These are phyloP conservation scores for Adiantum capillusveneris DNA, from an alignment of 75 land plant species.

Conservation along the genomic window DNA sequence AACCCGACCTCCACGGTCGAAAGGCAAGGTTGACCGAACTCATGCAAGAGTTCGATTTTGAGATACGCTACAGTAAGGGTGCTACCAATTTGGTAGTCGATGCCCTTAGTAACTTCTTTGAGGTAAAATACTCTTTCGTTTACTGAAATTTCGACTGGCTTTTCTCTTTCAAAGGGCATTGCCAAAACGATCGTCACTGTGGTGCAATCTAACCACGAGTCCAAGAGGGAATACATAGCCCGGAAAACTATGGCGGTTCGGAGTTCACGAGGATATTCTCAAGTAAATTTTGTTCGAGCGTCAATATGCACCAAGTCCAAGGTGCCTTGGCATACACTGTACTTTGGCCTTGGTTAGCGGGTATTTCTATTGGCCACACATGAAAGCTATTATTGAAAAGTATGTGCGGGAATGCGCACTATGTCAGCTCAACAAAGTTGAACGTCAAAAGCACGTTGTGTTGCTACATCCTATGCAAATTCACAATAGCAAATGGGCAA, in stretches of 20 bases:
- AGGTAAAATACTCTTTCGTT: neutral
- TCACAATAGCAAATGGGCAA: slow-evolving; percentile 15
- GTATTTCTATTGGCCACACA: slow-evolving; percentile 15
- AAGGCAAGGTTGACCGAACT: slow-evolving; percentile 13
- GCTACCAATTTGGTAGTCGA: slow-evolving; percentile 2
- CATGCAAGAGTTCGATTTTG: slow-evolving; percentile 10
- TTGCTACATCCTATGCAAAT: slow-evolving; percentile 16
- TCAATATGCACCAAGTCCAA: slow-evolving; percentile 4
- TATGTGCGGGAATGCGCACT: slow-evolving; percentile 4
- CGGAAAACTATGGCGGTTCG: neutral
- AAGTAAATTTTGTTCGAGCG: neutral
- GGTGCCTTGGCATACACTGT: neutral
- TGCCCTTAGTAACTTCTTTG: neutral
- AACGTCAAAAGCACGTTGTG: slow-evolving; percentile 5
- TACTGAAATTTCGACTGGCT: neutral
- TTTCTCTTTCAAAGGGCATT: too few species aligned
- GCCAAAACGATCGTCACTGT: too few species aligned
- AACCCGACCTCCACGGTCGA: slow-evolving; percentile 6
- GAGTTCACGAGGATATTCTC: neutral
- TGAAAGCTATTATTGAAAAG: slow-evolving; percentile 1
- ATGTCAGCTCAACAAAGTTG: slow-evolving; percentile 11
- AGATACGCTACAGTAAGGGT: neutral
- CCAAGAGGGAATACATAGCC: too few species aligned
- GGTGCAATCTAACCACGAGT: too few species aligned
- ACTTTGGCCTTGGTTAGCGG: slow-evolving; percentile 6